Evolutionary conservation across 2,329 filamentous ascomycete genomes (phyloP), one percentile per base, ranked within the genome.

Genomic region (Diplodia intermedia): DNA sequence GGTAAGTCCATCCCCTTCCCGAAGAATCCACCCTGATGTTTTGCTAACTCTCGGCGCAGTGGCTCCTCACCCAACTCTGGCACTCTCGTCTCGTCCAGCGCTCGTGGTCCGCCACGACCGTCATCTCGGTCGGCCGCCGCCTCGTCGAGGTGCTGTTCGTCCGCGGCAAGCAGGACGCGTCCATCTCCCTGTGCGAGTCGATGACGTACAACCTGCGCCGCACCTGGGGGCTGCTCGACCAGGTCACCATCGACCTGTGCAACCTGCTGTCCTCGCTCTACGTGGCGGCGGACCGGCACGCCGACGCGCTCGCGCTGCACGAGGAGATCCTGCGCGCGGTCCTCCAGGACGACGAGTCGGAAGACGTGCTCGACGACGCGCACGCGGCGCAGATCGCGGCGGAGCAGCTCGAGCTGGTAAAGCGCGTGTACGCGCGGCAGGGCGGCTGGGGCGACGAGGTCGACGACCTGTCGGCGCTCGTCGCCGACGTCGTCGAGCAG

Each of bases 131-230:
- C 33, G 85, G 84, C n/a, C 82, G 82, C 52, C 80, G 82, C 14
- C 82, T 86, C 60, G 83, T 86, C 61, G 82, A 83, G 72, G 83
- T 83, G 1, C 83, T 83, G 60, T 86, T 84, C 77, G 81, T 83
- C 52, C 80, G 82, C 38, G 81, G 81, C 50, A 77, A 82, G 55
- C 79, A 81, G 54, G 76, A 81, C 69, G 76, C 76, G 26, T 75
- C 75, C 6, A 76, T 78, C 61, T 72, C 73, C 12, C 81, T 86
- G 1, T 83, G 81, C 74, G 84, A 85, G 72, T 83, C 85, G 72
- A 85, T 86, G 68, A 82, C 82, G 49, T 86, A 86, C 78, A 86
- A 86, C 72, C 79, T 86, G 70, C 82, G 83, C 12, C 83, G 85
- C 26, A 83, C 84, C 6, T 84, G 84, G 74, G 85, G 85, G 4